phyloP scores from a whole-genome alignment of 2,329 filamentous ascomycete species.

The Epichloe sp. region DNA sequence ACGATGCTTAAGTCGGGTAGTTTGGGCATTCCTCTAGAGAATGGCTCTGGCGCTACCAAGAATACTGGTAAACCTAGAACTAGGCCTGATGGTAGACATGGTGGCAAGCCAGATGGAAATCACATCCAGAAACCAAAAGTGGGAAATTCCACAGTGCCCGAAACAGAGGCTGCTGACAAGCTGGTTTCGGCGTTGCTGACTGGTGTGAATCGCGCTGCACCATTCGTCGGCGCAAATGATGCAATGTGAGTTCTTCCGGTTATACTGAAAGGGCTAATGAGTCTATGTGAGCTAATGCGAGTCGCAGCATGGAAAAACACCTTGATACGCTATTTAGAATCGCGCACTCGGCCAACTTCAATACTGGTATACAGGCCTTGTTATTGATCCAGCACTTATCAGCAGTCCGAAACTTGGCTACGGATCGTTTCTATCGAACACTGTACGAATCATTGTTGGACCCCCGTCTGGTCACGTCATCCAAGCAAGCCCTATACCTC shows the following conservation, averaged over 20 bases:
- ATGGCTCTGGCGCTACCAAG: constrained; percentile 26
- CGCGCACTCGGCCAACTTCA: constrained; percentile 97
- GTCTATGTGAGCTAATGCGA: constrained; percentile 7
- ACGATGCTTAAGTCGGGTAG: constrained; percentile 55
- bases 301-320: constrained; percentile 61
- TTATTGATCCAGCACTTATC: constrained; percentile 91
- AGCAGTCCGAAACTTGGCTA: constrained; percentile 62
- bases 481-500: constrained; percentile 89
- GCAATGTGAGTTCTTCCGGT: constrained; percentile 40
- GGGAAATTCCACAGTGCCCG: constrained; percentile 34
- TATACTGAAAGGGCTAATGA: background rate
- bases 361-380: constrained; percentile 91
- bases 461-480: constrained; percentile 74
- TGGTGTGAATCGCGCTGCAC: constrained; percentile 90
- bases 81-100: constrained; percentile 9
- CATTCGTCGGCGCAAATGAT: constrained; percentile 74
- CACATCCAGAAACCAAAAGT: background rate
- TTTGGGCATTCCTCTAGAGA: constrained; percentile 26
- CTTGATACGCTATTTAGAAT: constrained; percentile 91
- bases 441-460: constrained; percentile 92
- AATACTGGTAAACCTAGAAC: constrained; percentile 12
- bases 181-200: constrained; percentile 83
- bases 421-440: constrained; percentile 88
- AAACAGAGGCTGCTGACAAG: constrained; percentile 64
- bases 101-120: constrained; percentile 10